phyloP scores from a whole-genome alignment of 1,284 basidiomycete genomes.

The Ustilago hordei region DNA sequence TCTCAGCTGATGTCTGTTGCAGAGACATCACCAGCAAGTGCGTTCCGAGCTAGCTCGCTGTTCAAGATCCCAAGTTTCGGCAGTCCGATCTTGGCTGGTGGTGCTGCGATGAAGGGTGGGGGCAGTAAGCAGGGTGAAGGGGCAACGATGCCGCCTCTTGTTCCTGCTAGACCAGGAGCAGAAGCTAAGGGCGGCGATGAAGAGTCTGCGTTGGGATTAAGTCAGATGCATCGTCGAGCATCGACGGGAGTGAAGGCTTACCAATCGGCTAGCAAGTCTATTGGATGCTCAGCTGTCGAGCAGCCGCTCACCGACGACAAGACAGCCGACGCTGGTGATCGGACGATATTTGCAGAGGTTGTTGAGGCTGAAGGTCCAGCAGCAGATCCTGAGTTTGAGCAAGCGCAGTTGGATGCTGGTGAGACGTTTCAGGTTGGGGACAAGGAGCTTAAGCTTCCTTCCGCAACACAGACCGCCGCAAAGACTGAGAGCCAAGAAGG shows the following conservation, averaged over 20 bases:
- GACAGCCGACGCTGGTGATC: not conserved
- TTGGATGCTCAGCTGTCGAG: not conserved
- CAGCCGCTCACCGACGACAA: not conserved
- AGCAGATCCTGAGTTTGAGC: conserved; percentile 22
- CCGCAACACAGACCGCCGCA: not conserved
- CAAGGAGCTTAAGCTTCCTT: conserved; percentile 29
- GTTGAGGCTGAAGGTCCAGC: conserved; percentile 31
- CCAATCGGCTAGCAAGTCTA: not conserved
- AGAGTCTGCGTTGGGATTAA: conserved; percentile 19
- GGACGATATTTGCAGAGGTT: conserved; percentile 21
- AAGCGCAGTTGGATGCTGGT: conserved; percentile 26
- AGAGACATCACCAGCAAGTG: conserved; percentile 30
- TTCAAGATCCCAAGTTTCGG: conserved; percentile 51
- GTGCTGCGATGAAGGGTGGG: not conserved
- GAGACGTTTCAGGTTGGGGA: conserved; percentile 22
- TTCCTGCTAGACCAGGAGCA: conserved; percentile 9
- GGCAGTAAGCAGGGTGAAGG: not conserved
- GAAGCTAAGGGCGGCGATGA: not conserved
- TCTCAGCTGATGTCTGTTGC: conserved; percentile 11
- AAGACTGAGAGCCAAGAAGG: not conserved
- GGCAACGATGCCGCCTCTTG: conserved; percentile 8
- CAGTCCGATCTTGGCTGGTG: conserved; percentile 23
- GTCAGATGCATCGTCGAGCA: conserved; percentile 3
- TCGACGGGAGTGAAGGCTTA: not conserved
- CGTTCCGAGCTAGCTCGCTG: conserved; percentile 34